These are phyloP conservation scores for Amylostereum areolatum DNA, from an alignment of 1,284 basidiomycete species.

Conservation along the genomic window DNA sequence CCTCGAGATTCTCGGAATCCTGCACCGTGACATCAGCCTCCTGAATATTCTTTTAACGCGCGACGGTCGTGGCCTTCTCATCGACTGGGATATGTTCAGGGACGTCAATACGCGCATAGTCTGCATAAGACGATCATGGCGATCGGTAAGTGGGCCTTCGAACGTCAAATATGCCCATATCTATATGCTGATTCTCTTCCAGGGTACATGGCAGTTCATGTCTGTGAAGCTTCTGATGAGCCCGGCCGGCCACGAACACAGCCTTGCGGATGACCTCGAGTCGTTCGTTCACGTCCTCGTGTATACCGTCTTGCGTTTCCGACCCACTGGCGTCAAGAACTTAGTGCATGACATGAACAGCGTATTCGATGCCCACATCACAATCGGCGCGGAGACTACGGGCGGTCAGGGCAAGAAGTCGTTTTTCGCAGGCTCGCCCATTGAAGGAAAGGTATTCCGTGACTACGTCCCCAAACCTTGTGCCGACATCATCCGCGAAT, in stretches of 20 bases:
- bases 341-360: not conserved
- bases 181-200: not conserved
- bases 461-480: too few species aligned
- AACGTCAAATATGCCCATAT: not conserved
- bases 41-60: not conserved
- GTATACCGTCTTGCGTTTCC: not conserved
- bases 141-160: not conserved
- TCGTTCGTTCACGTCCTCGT: not conserved
- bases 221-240: not conserved
- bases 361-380: too few species aligned
- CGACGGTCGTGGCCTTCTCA: not conserved
- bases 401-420: too few species aligned
- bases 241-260: not conserved
- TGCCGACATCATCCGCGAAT: too few species aligned
- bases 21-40: not conserved
- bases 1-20: not conserved
- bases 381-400: too few species aligned
- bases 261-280: not conserved
- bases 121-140: not conserved
- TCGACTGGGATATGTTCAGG: not conserved
- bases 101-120: not conserved
- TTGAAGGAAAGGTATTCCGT: too few species aligned
- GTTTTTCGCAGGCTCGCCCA: too few species aligned
- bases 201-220: constrained; percentile 4
- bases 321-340: not conserved